A percentile compares a stretch with the other conserved stretches of the same genome.
phyloP scores from a whole-genome alignment of 176 grass and related monocot genomes.

The Aegilops sharonensis region DNA sequence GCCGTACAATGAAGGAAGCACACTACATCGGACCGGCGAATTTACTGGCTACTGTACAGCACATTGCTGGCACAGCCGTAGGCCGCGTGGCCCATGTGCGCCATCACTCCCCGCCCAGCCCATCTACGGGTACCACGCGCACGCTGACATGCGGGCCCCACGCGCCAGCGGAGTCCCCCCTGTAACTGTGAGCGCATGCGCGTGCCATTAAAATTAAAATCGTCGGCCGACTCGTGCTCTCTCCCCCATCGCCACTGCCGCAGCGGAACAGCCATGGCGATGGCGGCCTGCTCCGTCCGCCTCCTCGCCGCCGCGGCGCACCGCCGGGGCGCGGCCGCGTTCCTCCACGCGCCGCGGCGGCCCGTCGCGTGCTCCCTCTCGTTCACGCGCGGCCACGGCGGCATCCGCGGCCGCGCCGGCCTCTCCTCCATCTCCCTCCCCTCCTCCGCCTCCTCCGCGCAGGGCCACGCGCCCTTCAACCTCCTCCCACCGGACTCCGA shows the following conservation, averaged over 20 bases:
- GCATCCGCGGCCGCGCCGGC: conserved; percentile 34
- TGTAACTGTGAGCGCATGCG: neutral
- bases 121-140: too few relatives aligned
- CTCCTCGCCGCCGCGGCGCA: conserved; percentile 32
- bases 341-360: neutral
- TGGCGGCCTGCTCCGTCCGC: conserved; percentile 55
- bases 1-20: neutral
- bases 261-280: conserved; percentile 42
- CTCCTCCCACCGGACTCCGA: conserved; percentile 40
- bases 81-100: conserved; percentile 10
- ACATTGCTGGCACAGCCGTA: neutral
- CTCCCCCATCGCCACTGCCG: neutral
- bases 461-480: conserved; percentile 21
- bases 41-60: neutral
- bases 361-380: conserved; percentile 28
- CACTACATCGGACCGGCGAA: neutral
- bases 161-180: neutral
- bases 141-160: too few relatives aligned
- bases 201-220: neutral
- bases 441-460: conserved; percentile 1
- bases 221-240: neutral
- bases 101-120: neutral
- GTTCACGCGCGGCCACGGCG: conserved; percentile 23
- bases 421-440: conserved; percentile 31
- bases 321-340: conserved; percentile 3